Percentiles rank a stretch among this genome's conserved stretches.
Evolutionary conservation across 768 basidiomycete species (phyloP).

Genomic region (Rhodotorula taiwanensis): DNA sequence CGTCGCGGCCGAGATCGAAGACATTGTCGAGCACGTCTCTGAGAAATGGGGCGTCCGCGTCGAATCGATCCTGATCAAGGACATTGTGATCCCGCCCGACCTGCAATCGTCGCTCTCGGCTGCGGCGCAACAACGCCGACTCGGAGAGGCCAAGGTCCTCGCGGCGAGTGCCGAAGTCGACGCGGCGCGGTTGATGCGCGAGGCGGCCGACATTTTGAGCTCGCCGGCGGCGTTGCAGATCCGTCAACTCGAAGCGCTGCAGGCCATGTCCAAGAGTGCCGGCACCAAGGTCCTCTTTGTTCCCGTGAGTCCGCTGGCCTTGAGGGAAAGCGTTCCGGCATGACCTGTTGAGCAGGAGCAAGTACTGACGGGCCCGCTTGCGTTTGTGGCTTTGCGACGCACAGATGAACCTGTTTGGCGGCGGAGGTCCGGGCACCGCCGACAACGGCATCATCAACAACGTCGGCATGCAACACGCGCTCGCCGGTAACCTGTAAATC

Average conservation of each 20-base stretch:
- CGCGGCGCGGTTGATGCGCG: constrained; percentile 13
- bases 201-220: constrained; percentile 17
- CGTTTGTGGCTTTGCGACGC: too few relatives aligned
- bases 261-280: constrained; percentile 46
- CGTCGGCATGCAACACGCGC: constrained; percentile 4
- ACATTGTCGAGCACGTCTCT: constrained; percentile 67
- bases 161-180: constrained; percentile 66
- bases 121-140: constrained; percentile 93
- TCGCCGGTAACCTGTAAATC: background rate
- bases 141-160: constrained; percentile 94
- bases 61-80: constrained; percentile 71
- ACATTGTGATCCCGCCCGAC: constrained; percentile 50
- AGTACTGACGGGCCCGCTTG: too few relatives aligned
- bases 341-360: too few relatives aligned
- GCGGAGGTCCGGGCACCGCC: background rate
- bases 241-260: constrained; percentile 88
- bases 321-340: too few relatives aligned
- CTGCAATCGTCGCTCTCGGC: constrained; percentile 84
- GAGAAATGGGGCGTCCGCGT: constrained; percentile 88
- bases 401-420: constrained; percentile 11
- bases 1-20: constrained; percentile 91
- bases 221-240: constrained; percentile 98
- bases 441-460: constrained; percentile 22
- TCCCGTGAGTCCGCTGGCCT: background rate
- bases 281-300: constrained; percentile 77